phyloP scores from a whole-genome alignment of 805 yeast species.

The Candida hispaniensis region DNA sequence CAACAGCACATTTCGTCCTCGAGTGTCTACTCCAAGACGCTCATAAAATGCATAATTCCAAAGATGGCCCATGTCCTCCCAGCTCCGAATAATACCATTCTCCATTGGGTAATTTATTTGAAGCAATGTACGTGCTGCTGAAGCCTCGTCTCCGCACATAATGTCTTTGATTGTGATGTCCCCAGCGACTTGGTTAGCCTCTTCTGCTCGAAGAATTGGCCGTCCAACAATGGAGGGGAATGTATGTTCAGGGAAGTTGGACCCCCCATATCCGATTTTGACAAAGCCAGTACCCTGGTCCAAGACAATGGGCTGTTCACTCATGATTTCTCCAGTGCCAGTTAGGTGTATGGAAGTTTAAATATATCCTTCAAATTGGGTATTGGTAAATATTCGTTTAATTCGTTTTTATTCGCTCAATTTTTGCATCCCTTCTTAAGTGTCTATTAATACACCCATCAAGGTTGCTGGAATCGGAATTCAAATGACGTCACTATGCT shows the following conservation, averaged over 20 bases:
- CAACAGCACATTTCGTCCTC: constrained; percentile 70
- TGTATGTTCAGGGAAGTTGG: constrained; percentile 92
- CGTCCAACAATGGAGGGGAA: constrained; percentile 97
- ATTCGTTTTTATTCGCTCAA: no score
- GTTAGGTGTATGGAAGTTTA: neutral
- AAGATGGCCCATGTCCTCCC: constrained; percentile 98
- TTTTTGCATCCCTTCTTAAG: no score
- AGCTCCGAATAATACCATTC: constrained; percentile 90
- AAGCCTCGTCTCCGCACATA: constrained; percentile 96
- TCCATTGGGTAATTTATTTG: constrained; percentile 98
- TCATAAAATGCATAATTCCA: constrained; percentile 98
- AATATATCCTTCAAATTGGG: neutral
- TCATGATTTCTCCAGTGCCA: constrained; percentile 12
- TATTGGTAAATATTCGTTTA: no score
- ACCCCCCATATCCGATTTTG: constrained; percentile 92
- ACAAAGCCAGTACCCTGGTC: constrained; percentile 99
- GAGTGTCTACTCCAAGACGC: constrained; percentile 62
- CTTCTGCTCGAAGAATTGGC: constrained; percentile 95
- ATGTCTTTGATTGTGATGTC: constrained; percentile 75
- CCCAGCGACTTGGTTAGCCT: constrained; percentile 41
- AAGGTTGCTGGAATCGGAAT: no score
- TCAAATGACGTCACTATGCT: no score
- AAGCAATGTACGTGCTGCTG: constrained; percentile 75
- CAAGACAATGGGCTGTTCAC: constrained; percentile 41
- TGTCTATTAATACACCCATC: no score